Percentiles rank a stretch among this genome's conserved stretches.
These are phyloP conservation scores for Benincasa hispida DNA, from an alignment of 306 rosid genomes.

Conservation along the genomic window DNA sequence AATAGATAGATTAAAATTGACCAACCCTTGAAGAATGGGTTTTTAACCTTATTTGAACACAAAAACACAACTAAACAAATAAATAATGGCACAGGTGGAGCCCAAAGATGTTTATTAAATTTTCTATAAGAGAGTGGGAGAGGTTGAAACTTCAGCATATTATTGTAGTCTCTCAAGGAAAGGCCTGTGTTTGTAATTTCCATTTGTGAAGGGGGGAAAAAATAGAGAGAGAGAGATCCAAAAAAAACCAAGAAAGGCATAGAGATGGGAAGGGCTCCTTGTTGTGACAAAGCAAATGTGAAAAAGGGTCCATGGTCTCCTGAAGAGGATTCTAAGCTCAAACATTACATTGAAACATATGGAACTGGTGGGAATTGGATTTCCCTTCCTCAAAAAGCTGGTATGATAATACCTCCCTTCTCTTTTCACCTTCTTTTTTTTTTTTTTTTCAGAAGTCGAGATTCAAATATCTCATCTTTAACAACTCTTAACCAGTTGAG, in stretches of 20 bases:
- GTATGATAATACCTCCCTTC: conserved; percentile 17
- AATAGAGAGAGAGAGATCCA: no score
- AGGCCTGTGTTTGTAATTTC: not conserved
- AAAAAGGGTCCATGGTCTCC: conserved; percentile 99
- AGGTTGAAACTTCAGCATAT: not conserved
- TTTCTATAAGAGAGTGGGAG: not conserved
- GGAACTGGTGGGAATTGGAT: conserved; percentile 98
- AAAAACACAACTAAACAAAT: no score
- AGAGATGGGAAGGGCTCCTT: conserved; percentile 90
- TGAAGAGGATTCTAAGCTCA: conserved; percentile 82
- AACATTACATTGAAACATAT: conserved; percentile 52
- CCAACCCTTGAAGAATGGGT: no score
- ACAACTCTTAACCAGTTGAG: not conserved
- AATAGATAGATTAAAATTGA: no score
- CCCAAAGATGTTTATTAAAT: not conserved
- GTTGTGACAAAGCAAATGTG: conserved; percentile 93
- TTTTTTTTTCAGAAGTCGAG: not conserved
- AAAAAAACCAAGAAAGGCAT: not conserved
- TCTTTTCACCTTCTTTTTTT: not conserved
- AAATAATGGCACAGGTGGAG: not conserved
- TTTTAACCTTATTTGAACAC: no score
- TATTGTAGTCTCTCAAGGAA: not conserved
- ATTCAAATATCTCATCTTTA: not conserved
- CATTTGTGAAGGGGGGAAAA: not conserved
- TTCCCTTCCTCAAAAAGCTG: conserved; percentile 90